Percentiles rank a stretch among this genome's conserved stretches.
Conservation (phyloP, 1,139 yeast species). For the Sugiyamaella grinbergsii region DNA sequence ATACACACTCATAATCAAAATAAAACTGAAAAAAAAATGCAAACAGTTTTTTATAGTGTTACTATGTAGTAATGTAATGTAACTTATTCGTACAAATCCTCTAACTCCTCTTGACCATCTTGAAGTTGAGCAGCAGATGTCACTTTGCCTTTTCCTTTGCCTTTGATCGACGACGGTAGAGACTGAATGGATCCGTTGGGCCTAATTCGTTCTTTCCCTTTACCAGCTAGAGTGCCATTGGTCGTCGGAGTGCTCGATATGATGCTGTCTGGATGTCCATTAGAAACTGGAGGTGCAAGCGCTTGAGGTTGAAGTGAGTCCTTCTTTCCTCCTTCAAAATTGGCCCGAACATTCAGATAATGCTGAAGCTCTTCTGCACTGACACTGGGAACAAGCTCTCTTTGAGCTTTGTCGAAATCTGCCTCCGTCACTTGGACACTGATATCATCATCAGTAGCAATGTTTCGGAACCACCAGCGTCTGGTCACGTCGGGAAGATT, state of each 20-base stretch:
- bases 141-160: slow-evolving; percentile 9
- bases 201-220: slow-evolving; percentile 2
- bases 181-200: background rate
- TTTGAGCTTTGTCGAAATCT: slow-evolving; percentile 76
- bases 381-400: slow-evolving; percentile 78
- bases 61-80: background rate
- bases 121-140: slow-evolving; percentile 5
- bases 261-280: background rate
- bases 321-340: slow-evolving; percentile 57
- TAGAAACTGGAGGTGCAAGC: background rate
- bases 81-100: slow-evolving; percentile 8
- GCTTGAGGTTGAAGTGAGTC: slow-evolving; percentile 1
- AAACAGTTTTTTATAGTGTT: background rate
- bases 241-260: background rate
- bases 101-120: slow-evolving; percentile 13
- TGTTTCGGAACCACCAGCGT: slow-evolving; percentile 90
- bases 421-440: slow-evolving; percentile 66
- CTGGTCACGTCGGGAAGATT: slow-evolving; percentile 52
- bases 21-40: background rate
- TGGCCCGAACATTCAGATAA: slow-evolving; percentile 72
- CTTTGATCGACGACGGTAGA: background rate
- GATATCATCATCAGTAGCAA: slow-evolving; percentile 67
- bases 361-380: slow-evolving; percentile 85
- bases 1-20: no score
- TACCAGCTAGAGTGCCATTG: background rate